Percentiles rank a stretch among this genome's conserved stretches.
Evolutionary conservation across 108 stramenopile genomes (phyloP).

Genomic region (Cyclostephanos tholiformis): DNA sequence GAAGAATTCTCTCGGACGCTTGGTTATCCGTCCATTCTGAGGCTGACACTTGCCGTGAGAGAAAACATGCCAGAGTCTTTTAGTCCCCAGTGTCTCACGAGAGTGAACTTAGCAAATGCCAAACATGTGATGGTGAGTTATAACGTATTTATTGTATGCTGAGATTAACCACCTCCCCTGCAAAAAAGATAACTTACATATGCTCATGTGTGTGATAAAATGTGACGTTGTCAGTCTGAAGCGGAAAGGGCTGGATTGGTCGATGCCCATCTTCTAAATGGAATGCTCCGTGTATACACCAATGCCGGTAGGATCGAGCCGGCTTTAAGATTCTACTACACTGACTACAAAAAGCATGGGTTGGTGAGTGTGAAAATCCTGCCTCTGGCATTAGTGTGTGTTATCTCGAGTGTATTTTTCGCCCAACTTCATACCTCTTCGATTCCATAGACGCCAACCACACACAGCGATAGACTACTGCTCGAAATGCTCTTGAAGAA

Average conservation of each 20-base stretch:
- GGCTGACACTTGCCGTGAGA: conserved; percentile 65
- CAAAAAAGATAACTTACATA: not conserved
- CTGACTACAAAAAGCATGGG: conserved; percentile 55
- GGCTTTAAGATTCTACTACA: conserved; percentile 64
- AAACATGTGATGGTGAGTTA: conserved; percentile 52
- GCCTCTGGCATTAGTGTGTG: not conserved
- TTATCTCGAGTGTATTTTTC: conserved; percentile 5
- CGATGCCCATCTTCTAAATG: conserved; percentile 71
- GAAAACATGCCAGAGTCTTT: conserved; percentile 83
- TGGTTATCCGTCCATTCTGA: conserved; percentile 74
- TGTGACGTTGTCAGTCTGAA: conserved; percentile 22
- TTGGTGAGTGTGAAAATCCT: conserved; percentile 46
- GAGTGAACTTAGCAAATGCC: conserved; percentile 65
- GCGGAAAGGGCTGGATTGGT: conserved; percentile 68
- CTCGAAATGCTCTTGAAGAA: conserved; percentile 82
- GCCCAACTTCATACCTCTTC: not conserved
- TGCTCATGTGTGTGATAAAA: not conserved
- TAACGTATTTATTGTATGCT: not conserved
- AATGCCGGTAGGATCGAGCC: conserved; percentile 63
- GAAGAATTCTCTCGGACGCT: conserved; percentile 64
- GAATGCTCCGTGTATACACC: conserved; percentile 69
- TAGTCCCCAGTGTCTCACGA: conserved; percentile 55
- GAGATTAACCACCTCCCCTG: not conserved
- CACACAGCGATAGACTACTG: conserved; percentile 79
- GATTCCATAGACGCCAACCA: conserved; percentile 56